These are phyloP conservation scores for Sphaerulina musiva DNA, from an alignment of 2,329 filamentous ascomycete species.

Conservation along the genomic window DNA sequence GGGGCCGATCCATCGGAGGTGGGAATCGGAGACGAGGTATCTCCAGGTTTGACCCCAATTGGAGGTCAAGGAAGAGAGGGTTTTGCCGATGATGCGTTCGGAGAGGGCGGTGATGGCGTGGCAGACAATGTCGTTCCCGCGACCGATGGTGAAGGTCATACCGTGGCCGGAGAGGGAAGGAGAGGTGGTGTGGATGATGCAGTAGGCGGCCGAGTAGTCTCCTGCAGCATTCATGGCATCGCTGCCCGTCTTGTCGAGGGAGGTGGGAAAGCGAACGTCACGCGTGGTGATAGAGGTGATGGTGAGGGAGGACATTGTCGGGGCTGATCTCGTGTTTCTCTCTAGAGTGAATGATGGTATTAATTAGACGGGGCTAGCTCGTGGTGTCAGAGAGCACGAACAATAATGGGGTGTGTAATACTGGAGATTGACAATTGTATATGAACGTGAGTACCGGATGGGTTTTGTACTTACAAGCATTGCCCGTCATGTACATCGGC, in stretches of 20 bases:
- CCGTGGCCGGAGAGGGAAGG: conserved; percentile 53
- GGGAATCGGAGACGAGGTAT: conserved; percentile 82
- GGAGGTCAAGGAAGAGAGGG: conserved; percentile 66
- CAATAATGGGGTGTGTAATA: no score
- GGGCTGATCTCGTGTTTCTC: no score
- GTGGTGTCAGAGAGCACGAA: no score
- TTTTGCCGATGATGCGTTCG: conserved; percentile 66
- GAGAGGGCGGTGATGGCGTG: conserved; percentile 72
- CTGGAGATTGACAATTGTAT: no score
- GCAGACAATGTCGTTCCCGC: conserved; percentile 89
- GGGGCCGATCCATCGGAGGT: conserved; percentile 87
- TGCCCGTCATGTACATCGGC: no score
- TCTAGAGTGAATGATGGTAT: no score
- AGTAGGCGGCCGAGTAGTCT: conserved; percentile 92
- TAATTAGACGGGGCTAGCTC: no score
- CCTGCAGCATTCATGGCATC: conserved; percentile 95
- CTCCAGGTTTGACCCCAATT: conserved; percentile 89
- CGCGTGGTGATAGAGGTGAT: conserved; percentile 43
- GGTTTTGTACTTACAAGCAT: no score
- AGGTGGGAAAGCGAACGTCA: conserved; percentile 58
- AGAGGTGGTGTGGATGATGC: conserved; percentile 77
- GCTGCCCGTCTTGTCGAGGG: conserved; percentile 89
- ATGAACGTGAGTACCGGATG: no score
- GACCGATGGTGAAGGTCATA: conserved; percentile 82
- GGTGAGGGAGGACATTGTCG: conserved; percentile 27